Conservation (phyloP, 83 land plant species). For the Picea abies region DNA sequence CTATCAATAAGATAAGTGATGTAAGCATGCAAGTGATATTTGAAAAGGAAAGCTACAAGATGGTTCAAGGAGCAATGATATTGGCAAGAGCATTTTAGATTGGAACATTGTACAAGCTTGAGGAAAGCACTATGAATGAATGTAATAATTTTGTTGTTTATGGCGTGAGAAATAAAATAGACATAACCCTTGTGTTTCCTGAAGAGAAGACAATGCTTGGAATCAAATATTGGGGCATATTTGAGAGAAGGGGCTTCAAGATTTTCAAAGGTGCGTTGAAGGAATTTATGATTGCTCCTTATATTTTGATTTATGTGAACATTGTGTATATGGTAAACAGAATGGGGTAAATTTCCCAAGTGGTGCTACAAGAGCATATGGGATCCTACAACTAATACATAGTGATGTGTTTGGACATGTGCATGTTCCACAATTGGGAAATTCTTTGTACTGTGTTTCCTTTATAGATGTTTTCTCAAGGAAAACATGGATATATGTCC, state of each 20-base stretch:
- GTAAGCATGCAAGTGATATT: neutral
- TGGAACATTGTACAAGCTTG: neutral
- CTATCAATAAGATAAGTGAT: neutral
- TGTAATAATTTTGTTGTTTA: neutral
- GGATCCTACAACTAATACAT: neutral
- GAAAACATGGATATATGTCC: neutral
- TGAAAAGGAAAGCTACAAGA: neutral
- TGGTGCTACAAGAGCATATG: neutral
- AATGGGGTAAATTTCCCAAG: neutral
- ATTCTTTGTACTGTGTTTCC: neutral
- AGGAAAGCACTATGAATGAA: neutral
- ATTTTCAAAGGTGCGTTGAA: neutral
- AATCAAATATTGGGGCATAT: neutral
- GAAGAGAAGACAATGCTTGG: neutral
- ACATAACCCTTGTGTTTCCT: neutral
- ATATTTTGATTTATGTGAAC: neutral
- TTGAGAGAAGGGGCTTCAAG: neutral
- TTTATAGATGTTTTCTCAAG: neutral
- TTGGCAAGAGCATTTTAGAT: neutral
- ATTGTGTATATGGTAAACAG: neutral
- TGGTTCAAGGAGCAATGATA: neutral
- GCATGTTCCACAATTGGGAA: neutral
- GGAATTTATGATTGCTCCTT: neutral
- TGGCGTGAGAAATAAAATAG: neutral
- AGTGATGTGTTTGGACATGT: neutral